Percentiles rank a stretch among this genome's conserved stretches.
Evolutionary conservation across 2,329 filamentous ascomycete genomes (phyloP).

Genomic region (Dactylellina haptotyla): DNA sequence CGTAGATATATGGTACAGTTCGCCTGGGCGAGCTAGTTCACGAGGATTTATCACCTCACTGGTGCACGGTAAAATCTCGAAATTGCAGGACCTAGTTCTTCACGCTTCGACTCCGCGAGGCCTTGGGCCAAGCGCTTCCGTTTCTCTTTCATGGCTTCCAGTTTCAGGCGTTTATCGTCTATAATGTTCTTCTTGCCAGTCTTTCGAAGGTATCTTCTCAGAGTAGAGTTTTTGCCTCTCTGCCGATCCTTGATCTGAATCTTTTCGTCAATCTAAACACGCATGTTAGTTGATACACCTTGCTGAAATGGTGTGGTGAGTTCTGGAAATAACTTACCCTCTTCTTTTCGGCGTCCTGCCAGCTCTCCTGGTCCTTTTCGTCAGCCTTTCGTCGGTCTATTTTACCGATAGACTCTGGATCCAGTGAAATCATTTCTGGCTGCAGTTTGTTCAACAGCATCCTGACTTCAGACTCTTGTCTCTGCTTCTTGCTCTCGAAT

Average conservation of each 20-base stretch:
- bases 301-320: background rate
- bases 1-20: conserved; percentile 42
- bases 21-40: background rate
- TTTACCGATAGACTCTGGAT: conserved; percentile 90
- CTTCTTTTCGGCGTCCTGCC: conserved; percentile 74
- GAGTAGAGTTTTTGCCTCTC: conserved; percentile 85
- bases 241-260: conserved; percentile 74
- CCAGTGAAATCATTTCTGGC: conserved; percentile 95
- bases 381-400: conserved; percentile 83
- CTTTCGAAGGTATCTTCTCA: conserved; percentile 90
- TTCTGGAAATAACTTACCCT: conserved; percentile 23
- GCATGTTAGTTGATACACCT: conserved; percentile 61
- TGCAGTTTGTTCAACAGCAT: conserved; percentile 90
- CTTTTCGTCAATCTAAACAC: conserved; percentile 67
- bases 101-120: conserved; percentile 66
- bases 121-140: conserved; percentile 72
- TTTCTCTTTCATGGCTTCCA: conserved; percentile 83
- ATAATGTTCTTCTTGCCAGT: conserved; percentile 92
- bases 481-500: conserved; percentile 90
- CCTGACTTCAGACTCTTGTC: conserved; percentile 91
- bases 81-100: conserved; percentile 85
- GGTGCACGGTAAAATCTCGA: conserved; percentile 76
- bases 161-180: conserved; percentile 89
- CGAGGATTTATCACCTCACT: conserved; percentile 10
- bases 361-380: conserved; percentile 78